These are phyloP conservation scores for Stevia rebaudiana DNA, from an alignment of 140 eudicot species.

Conservation along the genomic window DNA sequence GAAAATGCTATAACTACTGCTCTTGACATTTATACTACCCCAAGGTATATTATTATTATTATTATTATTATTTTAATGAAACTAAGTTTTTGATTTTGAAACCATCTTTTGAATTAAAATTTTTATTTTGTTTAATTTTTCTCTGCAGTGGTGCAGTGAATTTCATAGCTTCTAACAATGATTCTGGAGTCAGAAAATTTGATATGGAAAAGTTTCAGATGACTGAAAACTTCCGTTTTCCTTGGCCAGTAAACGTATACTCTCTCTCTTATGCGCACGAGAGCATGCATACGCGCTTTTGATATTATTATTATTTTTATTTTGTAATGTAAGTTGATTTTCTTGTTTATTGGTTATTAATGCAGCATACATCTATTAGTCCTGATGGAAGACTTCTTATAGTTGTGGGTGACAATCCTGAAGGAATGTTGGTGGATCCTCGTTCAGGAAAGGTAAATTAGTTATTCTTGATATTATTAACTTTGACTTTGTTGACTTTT, in stretches of 20 bases:
- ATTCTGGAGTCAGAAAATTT: slow-evolving; percentile 71
- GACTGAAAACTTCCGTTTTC: slow-evolving; percentile 54
- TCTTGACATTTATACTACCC: slow-evolving; percentile 60
- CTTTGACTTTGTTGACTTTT: background rate
- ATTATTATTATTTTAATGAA: background rate
- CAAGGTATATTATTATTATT: slow-evolving; percentile 37
- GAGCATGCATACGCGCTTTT: slow-evolving; percentile 19
- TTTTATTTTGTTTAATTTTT: background rate
- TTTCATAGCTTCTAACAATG: slow-evolving; percentile 89
- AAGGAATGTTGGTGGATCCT: slow-evolving; percentile 68
- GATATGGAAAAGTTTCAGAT: slow-evolving; percentile 71
- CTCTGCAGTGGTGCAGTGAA: slow-evolving; percentile 78
- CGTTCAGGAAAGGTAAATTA: slow-evolving; percentile 60
- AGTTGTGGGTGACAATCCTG: slow-evolving; percentile 80
- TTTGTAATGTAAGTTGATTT: background rate
- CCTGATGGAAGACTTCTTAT: slow-evolving; percentile 65
- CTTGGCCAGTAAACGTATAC: slow-evolving; percentile 91
- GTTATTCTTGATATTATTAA: background rate
- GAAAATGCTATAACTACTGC: slow-evolving; percentile 90
- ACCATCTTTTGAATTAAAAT: slow-evolving; percentile 8
- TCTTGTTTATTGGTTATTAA: slow-evolving; percentile 10
- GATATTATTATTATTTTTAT: too few species aligned
- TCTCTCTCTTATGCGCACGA: slow-evolving; percentile 5
- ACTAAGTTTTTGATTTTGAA: background rate
- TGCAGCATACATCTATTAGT: slow-evolving; percentile 88